These are phyloP conservation scores for Pseudocercospora ulei DNA, from an alignment of 2,329 filamentous ascomycete species.

Conservation along the genomic window DNA sequence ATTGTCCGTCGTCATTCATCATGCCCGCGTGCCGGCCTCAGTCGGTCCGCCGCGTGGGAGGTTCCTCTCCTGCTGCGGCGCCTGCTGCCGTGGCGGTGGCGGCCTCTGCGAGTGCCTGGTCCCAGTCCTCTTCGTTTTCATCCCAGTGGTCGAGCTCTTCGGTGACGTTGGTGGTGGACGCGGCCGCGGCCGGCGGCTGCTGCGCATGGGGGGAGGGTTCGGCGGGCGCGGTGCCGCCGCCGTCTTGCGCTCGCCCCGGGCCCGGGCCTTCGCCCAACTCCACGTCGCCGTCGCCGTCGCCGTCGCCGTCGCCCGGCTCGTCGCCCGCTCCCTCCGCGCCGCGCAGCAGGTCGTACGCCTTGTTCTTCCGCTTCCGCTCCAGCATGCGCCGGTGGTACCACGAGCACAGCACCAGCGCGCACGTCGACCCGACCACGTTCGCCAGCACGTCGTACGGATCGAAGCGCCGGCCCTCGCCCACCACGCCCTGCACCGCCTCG, in stretches of 20 bases:
- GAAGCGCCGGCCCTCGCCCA: slow-evolving; percentile 53
- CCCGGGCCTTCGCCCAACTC: slow-evolving; percentile 59
- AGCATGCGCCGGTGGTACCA: slow-evolving; percentile 97
- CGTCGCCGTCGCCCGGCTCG: slow-evolving; percentile 36
- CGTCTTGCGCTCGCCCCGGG: slow-evolving; percentile 30
- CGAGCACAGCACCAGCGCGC: slow-evolving; percentile 62
- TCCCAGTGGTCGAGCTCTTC: slow-evolving; percentile 90
- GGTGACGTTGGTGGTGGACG: slow-evolving; percentile 59
- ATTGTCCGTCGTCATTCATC: too few relatives aligned
- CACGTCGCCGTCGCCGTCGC: slow-evolving; percentile 50
- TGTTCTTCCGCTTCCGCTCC: slow-evolving; percentile 67
- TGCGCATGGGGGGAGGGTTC: slow-evolving; percentile 21
- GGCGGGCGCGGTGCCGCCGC: slow-evolving; percentile 27
- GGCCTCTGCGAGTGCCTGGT: too few relatives aligned
- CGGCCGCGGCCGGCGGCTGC: slow-evolving; percentile 42
- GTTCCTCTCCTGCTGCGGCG: too few relatives aligned
- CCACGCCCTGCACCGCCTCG: slow-evolving; percentile 62
- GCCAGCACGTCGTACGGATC: slow-evolving; percentile 80
- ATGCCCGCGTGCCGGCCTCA: too few relatives aligned
- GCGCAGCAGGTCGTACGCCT: slow-evolving; percentile 61
- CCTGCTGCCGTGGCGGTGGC: too few relatives aligned
- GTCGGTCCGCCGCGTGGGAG: too few relatives aligned
- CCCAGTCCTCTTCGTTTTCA: slow-evolving; percentile 66
- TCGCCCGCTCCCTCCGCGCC: slow-evolving; percentile 48
- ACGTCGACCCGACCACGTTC: slow-evolving; percentile 69